Evolutionary conservation across 2,329 filamentous ascomycete species (phyloP).

Genomic region (Fusarium setosum): DNA sequence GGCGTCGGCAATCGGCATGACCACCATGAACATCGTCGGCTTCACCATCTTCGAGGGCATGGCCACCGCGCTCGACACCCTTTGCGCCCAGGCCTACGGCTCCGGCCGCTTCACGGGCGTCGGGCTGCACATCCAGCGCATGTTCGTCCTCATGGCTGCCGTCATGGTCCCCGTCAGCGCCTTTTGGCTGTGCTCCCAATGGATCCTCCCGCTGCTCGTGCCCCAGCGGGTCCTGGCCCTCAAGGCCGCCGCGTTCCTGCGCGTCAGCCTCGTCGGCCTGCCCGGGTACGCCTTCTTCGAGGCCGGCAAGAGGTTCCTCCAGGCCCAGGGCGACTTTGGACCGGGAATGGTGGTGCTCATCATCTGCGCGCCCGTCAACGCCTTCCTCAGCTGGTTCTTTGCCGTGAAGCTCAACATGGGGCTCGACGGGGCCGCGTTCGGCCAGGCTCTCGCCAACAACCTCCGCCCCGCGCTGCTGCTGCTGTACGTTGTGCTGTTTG

Average conservation of each 20-base stretch:
- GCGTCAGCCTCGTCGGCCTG: slow-evolving; percentile 60
- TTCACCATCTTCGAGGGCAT: slow-evolving; percentile 53
- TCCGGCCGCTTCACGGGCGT: slow-evolving; percentile 59
- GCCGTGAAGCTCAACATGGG: slow-evolving; percentile 57
- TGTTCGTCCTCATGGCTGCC: slow-evolving; percentile 61
- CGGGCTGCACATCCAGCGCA: slow-evolving; percentile 65
- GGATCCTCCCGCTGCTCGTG: slow-evolving; percentile 58
- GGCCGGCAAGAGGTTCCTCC: slow-evolving; percentile 65
- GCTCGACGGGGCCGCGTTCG: slow-evolving; percentile 63
- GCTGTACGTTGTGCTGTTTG: slow-evolving; percentile 57
- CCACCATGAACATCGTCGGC: slow-evolving; percentile 67
- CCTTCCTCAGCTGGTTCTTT: slow-evolving; percentile 61
- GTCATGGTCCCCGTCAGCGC: slow-evolving; percentile 60
- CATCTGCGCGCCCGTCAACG: slow-evolving; percentile 60
- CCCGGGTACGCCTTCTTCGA: slow-evolving; percentile 67
- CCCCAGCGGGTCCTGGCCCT: slow-evolving; percentile 59
- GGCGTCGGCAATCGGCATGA: slow-evolving; percentile 63
- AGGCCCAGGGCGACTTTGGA: slow-evolving; percentile 65
- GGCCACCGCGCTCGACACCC: slow-evolving; percentile 44
- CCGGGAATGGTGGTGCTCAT: slow-evolving; percentile 61
- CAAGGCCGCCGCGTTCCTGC: slow-evolving; percentile 61
- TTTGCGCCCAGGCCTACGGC: slow-evolving; percentile 42
- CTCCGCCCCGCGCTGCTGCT: slow-evolving; percentile 60
- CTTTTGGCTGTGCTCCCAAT: slow-evolving; percentile 61
- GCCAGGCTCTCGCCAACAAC: slow-evolving; percentile 60